phyloP scores from a whole-genome alignment of 2,329 filamentous ascomycete genomes.

The Didymella keratinophila region DNA sequence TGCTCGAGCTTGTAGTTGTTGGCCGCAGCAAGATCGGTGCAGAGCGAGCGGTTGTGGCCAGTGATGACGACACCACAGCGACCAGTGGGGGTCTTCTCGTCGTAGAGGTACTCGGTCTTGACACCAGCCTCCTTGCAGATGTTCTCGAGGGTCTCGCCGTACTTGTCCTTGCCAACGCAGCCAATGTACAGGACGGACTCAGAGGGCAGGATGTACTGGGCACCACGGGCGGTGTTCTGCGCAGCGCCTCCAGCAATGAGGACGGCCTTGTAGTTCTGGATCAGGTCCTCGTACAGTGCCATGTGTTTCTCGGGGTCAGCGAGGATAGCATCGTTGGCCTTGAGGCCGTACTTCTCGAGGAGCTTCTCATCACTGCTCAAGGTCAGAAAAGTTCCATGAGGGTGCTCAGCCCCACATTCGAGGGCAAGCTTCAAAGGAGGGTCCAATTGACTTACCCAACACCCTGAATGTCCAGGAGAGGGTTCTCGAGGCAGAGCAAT shows the following conservation, averaged over 20 bases:
- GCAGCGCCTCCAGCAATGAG: constrained; percentile 95
- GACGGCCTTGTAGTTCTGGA: constrained; percentile 91
- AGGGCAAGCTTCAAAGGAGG: neutral
- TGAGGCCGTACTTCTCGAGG: constrained; percentile 90
- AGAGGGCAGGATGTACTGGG: constrained; percentile 89
- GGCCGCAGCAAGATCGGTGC: constrained; percentile 92
- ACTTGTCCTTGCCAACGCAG: constrained; percentile 94
- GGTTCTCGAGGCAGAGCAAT: constrained; percentile 95
- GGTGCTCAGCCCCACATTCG: constrained; percentile 20
- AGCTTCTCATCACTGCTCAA: constrained; percentile 75
- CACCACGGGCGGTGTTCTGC: constrained; percentile 96
- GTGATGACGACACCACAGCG: constrained; percentile 97
- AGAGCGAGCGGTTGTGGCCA: constrained; percentile 92
- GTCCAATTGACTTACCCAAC: constrained; percentile 60
- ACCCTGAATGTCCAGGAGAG: constrained; percentile 96
- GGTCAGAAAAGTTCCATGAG: constrained; percentile 33
- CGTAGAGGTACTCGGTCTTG: constrained; percentile 92
- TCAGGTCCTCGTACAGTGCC: constrained; percentile 89
- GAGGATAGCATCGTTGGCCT: constrained; percentile 97
- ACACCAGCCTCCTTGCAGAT: constrained; percentile 89
- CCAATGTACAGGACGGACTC: constrained; percentile 94
- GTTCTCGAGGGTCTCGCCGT: constrained; percentile 84
- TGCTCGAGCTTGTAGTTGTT: constrained; percentile 98
- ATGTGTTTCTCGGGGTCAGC: constrained; percentile 85
- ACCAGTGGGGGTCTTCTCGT: constrained; percentile 83